These are phyloP conservation scores for Vaccinium darrowii DNA, from an alignment of 148 eudicot species.

Conservation along the genomic window DNA sequence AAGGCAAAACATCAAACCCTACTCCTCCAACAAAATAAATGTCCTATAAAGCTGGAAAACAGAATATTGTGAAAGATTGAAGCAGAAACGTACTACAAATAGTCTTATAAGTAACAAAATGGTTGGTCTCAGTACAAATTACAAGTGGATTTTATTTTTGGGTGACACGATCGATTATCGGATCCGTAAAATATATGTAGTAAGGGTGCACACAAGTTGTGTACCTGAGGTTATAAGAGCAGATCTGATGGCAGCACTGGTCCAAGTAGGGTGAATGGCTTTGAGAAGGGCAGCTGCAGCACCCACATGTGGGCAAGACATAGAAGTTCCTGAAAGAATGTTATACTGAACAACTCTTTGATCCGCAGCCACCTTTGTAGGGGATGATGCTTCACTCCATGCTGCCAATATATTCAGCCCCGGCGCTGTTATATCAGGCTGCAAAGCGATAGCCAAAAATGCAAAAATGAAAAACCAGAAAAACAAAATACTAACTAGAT, in stretches of 20 bases:
- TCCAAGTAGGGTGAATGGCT: conserved; percentile 76
- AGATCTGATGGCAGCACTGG: conserved; percentile 79
- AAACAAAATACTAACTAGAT: too few species aligned
- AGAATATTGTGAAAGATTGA: background rate
- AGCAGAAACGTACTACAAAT: background rate
- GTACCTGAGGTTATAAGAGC: conserved; percentile 76
- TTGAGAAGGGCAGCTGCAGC: conserved; percentile 78
- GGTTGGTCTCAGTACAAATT: background rate
- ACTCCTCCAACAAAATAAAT: background rate
- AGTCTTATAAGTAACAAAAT: background rate
- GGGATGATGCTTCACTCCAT: conserved; percentile 71
- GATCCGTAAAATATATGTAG: background rate
- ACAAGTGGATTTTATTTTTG: background rate
- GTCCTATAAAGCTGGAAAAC: background rate
- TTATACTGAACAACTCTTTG: conserved; percentile 57
- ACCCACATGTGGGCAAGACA: conserved; percentile 89
- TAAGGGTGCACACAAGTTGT: background rate
- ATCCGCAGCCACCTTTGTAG: conserved; percentile 53
- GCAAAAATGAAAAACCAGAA: background rate
- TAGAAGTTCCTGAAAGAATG: conserved; percentile 77
- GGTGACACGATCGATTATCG: background rate
- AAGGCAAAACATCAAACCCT: background rate
- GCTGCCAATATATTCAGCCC: conserved; percentile 82
- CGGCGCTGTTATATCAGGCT: conserved; percentile 92
- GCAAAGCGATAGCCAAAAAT: conserved; percentile 2